Percentiles rank a stretch among this genome's conserved stretches.
Conservation (phyloP, 179 eudicot genomes). For the Drosera spatulata region DNA sequence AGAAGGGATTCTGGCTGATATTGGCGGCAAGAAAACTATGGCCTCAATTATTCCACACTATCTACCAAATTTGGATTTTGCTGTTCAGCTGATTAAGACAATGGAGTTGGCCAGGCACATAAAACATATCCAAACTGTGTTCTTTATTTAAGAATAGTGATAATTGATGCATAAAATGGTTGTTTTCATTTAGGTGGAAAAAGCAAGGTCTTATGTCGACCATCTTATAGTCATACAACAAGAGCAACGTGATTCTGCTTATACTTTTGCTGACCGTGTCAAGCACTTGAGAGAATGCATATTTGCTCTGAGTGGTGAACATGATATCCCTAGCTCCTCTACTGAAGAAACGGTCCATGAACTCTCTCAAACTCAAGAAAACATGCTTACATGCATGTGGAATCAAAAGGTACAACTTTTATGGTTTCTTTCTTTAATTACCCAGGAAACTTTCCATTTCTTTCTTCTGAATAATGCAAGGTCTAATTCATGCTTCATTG, state of each 20-base stretch:
- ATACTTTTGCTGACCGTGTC: conserved; percentile 32
- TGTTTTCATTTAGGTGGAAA: conserved; percentile 44
- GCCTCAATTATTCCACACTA: too few relatives aligned
- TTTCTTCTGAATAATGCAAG: neutral
- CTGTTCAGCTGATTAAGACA: too few relatives aligned
- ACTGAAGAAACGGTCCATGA: conserved; percentile 10
- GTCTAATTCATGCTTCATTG: conserved; percentile 1
- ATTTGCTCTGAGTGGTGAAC: conserved; percentile 29
- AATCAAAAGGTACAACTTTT: conserved; percentile 60
- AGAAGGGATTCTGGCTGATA: too few relatives aligned
- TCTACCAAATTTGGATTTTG: too few relatives aligned
- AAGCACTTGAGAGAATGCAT: conserved; percentile 27
- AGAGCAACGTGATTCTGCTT: conserved; percentile 79
- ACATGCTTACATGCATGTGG: conserved; percentile 67
- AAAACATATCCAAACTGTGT: too few relatives aligned
- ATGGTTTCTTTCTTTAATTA: neutral
- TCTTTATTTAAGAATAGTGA: too few relatives aligned
- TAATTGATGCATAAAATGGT: neutral
- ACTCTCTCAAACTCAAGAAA: conserved; percentile 32
- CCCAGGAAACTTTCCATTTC: neutral
- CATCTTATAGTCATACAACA: conserved; percentile 77
- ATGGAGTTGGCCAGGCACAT: too few relatives aligned
- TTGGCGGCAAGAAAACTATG: too few relatives aligned
- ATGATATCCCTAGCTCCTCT: conserved; percentile 13
- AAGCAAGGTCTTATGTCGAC: conserved; percentile 63